Base-by-base conservation (phyloP, 768 basidiomycete genomes). In the Suillus tomentosus region DNA sequence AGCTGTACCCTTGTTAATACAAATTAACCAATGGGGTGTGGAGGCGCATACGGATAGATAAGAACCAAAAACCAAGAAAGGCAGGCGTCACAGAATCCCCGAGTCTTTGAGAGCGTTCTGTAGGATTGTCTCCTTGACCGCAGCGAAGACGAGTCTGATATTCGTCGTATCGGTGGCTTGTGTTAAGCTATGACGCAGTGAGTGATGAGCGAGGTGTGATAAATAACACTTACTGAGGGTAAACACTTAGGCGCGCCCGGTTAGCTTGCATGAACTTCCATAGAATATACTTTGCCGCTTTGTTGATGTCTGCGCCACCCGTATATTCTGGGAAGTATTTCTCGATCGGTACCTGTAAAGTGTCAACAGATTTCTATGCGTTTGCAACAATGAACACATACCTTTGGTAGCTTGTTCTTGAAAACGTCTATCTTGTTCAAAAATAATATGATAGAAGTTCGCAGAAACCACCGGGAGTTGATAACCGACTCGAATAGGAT, bases 211-310 rank as follows among this genome's bases (percentile, higher is more conserved):
- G 36, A 17, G 19, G 5, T 2, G 10, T 19, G 45, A 43, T 8
- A 11, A n/a, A 42, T 36, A 27, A 42, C 14, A 83, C 90, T 42
- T 66, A 92, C 92, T 97, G 95, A 3, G 95, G 95, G 75, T 96
- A 97, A 22, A 97, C 91, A 63, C 89, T 94, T 68, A 96, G 77
- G 60, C 88, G 76, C 61, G 92, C 92, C 24, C 91, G 79, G 69
- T 96, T 96, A 62, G 91, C 89, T 75, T 96, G 93, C 83, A 95
- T 95, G 70, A 96, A 98, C 70, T 91, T 80, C 95, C 94, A 97
- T 43, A 98, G 79, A 61, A 98, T 95, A 67, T 94, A 96, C 69
- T 95, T 95, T 0, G 95, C 94, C 2, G 94, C 94, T 75, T 96
- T 96, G 79, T 94, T 95, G 75, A 96, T 92, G 70, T 96, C 92